phyloP scores from a whole-genome alignment of 805 yeast genomes.

The Starmerella davenportii region DNA sequence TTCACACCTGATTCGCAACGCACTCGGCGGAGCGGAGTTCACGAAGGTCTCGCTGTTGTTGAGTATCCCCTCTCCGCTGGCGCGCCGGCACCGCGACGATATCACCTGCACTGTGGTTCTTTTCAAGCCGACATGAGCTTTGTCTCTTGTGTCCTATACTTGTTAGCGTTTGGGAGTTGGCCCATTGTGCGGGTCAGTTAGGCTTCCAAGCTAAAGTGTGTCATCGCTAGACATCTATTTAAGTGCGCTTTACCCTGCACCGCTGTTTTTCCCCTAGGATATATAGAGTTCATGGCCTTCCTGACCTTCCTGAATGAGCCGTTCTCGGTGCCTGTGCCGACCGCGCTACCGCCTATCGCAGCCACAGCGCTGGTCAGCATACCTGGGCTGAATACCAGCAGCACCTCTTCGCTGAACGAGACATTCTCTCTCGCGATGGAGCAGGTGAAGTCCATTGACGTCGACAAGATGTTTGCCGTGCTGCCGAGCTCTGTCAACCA shows the following conservation, averaged over 20 bases:
- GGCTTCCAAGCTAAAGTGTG: background rate
- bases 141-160: background rate
- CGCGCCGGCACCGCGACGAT: slow-evolving; percentile 86
- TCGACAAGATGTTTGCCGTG: background rate
- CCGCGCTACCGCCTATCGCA: no score
- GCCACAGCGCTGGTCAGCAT: no score
- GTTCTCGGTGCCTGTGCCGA: no score
- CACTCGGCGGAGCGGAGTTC: slow-evolving; percentile 69
- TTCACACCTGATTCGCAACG: slow-evolving; percentile 82
- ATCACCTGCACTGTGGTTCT: slow-evolving; percentile 87
- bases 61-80: slow-evolving; percentile 78
- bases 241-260: background rate
- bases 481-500: background rate
- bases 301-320: no score
- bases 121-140: slow-evolving; percentile 25
- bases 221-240: background rate
- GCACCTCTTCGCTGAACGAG: background rate
- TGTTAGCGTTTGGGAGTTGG: no score
- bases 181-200: no score
- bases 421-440: background rate
- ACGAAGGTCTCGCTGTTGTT: slow-evolving; percentile 75
- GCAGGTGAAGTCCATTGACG: background rate
- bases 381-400: no score
- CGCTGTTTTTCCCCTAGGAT: no score
- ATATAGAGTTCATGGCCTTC: no score